A percentile compares a stretch with the other conserved stretches of the same genome.
Conservation (phyloP, 2,329 filamentous ascomycete genomes). For the Aspergillus sp. region DNA sequence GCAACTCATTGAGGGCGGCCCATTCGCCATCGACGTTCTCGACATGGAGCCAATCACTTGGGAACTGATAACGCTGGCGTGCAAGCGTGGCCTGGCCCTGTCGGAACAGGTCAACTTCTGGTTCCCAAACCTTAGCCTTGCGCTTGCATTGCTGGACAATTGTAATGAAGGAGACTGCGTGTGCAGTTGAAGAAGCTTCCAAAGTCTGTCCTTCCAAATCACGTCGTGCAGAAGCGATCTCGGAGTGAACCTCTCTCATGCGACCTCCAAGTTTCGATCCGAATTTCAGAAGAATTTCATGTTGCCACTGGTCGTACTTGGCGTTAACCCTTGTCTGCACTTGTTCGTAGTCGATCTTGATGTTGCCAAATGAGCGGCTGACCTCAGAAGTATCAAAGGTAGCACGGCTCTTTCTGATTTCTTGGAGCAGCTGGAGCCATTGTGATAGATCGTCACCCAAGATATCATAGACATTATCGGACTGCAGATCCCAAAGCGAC, state of each 20-base stretch:
- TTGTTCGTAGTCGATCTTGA: constrained; percentile 96
- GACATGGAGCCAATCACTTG: constrained; percentile 88
- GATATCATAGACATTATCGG: constrained; percentile 88
- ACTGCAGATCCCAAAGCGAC: constrained; percentile 94
- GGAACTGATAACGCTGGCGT: constrained; percentile 89
- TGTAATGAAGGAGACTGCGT: constrained; percentile 97
- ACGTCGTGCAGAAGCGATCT: constrained; percentile 83
- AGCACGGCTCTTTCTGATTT: constrained; percentile 89
- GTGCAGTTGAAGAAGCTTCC: constrained; percentile 90
- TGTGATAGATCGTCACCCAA: constrained; percentile 85
- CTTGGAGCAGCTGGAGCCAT: constrained; percentile 94
- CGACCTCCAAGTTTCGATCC: constrained; percentile 80
- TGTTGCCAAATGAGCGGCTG: constrained; percentile 85
- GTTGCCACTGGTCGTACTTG: constrained; percentile 99
- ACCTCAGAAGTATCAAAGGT: constrained; percentile 98
- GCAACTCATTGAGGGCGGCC: constrained; percentile 86
- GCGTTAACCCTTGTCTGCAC: constrained; percentile 98
- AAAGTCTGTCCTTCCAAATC: constrained; percentile 89
- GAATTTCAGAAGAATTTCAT: constrained; percentile 93
- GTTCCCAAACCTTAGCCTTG: constrained; percentile 89
- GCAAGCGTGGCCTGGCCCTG: constrained; percentile 90
- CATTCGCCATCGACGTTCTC: constrained; percentile 96
- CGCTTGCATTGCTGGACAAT: constrained; percentile 94
- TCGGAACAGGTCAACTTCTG: constrained; percentile 91
- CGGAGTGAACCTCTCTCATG: constrained; percentile 87